phyloP scores from a whole-genome alignment of 176 grass and related monocot genomes.

The Metroxylon sagu region DNA sequence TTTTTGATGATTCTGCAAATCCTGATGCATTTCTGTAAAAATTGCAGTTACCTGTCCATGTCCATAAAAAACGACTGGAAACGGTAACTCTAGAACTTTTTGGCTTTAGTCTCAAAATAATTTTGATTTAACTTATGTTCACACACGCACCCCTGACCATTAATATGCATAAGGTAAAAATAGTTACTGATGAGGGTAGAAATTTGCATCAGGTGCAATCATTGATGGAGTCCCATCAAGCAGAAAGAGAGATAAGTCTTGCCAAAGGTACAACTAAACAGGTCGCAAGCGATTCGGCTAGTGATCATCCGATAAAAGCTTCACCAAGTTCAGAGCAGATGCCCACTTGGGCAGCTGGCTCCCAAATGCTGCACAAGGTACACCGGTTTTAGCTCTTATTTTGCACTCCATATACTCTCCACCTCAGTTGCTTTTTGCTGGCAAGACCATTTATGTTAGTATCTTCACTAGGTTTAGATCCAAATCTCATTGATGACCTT shows the following conservation, averaged over 20 bases:
- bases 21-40: too few species aligned
- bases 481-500: too few species aligned
- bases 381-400: constrained; percentile 38
- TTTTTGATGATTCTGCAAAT: too few species aligned
- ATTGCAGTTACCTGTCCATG: constrained; percentile 15
- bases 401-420: too few species aligned
- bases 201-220: constrained; percentile 45
- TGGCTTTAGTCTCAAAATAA: not conserved
- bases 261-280: constrained; percentile 36
- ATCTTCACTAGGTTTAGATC: too few species aligned
- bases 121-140: not conserved
- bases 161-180: too few species aligned
- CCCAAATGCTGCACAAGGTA: constrained; percentile 31
- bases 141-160: too few species aligned
- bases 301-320: constrained; percentile 35
- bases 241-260: constrained; percentile 34
- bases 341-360: constrained; percentile 19
- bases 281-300: constrained; percentile 28
- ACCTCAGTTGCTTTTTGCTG: too few species aligned
- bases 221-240: constrained; percentile 39
- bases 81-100: constrained; percentile 4
- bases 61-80: constrained; percentile 14
- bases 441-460: too few species aligned
- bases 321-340: constrained; percentile 46
- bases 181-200: not conserved